A percentile compares a stretch with the other conserved stretches of the same genome.
Evolutionary conservation across 2,329 filamentous ascomycete genomes (phyloP).

Genomic region (Colletotrichum liaoningense): DNA sequence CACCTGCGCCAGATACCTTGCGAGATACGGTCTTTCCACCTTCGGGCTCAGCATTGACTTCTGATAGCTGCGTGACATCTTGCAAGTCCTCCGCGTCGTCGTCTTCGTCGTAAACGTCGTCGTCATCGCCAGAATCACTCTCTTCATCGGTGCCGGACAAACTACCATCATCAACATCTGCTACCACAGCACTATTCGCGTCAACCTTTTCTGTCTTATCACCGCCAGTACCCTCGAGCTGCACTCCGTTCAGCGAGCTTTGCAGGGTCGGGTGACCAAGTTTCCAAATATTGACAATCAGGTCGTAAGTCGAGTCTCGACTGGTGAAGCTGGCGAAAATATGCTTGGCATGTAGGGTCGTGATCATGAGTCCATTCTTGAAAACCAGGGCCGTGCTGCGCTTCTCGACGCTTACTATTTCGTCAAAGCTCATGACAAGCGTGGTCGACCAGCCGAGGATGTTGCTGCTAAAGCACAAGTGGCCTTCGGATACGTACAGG

Average conservation of each 20-base stretch:
- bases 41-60: slow-evolving; percentile 60
- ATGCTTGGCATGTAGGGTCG: slow-evolving; percentile 94
- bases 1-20: slow-evolving; percentile 75
- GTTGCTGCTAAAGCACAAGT: slow-evolving; percentile 98
- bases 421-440: slow-evolving; percentile 97
- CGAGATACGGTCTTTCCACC: slow-evolving; percentile 73
- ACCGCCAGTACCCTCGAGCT: slow-evolving; percentile 82
- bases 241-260: slow-evolving; percentile 90
- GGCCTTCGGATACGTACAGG: slow-evolving; percentile 95
- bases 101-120: slow-evolving; percentile 83
- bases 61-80: slow-evolving; percentile 50
- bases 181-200: slow-evolving; percentile 43
- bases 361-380: slow-evolving; percentile 97
- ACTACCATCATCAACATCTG: slow-evolving; percentile 59
- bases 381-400: slow-evolving; percentile 95
- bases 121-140: slow-evolving; percentile 72
- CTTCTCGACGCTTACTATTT: slow-evolving; percentile 97
- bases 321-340: slow-evolving; percentile 96
- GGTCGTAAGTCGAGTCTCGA: slow-evolving; percentile 94
- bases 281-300: slow-evolving; percentile 99
- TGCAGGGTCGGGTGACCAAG: slow-evolving; percentile 92
- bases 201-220: slow-evolving; percentile 92
- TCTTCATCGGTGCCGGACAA: slow-evolving; percentile 66
- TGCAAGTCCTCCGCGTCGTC: slow-evolving; percentile 76
- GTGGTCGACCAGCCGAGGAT: slow-evolving; percentile 99